phyloP scores from a whole-genome alignment of 2,329 filamentous ascomycete genomes.

The Apiospora sp. region DNA sequence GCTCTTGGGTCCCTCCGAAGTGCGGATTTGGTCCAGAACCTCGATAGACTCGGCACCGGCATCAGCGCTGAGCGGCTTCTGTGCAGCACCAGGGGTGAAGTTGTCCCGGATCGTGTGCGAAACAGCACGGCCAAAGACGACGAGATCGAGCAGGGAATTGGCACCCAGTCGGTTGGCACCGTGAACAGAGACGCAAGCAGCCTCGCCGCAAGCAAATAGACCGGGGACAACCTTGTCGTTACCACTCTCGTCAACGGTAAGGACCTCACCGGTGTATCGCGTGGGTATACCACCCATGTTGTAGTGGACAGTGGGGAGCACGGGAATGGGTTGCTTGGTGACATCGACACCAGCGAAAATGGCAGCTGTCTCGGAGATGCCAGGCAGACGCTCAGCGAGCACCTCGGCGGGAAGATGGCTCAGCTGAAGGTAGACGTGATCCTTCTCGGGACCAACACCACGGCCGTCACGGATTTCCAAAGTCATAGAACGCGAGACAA shows the following conservation, averaged over 20 bases:
- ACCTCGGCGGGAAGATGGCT: conserved; percentile 93
- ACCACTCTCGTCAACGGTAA: conserved; percentile 85
- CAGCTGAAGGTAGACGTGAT: conserved; percentile 98
- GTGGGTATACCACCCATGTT: conserved; percentile 99
- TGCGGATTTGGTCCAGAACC: conserved; percentile 86
- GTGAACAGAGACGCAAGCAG: conserved; percentile 96
- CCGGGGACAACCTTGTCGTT: conserved; percentile 94
- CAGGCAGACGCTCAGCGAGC: conserved; percentile 93
- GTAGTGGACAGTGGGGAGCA: conserved; percentile 97
- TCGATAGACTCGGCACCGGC: conserved; percentile 88
- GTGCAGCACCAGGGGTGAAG: conserved; percentile 82
- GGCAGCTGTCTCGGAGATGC: conserved; percentile 97
- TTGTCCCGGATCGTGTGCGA: conserved; percentile 97
- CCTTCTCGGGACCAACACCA: conserved; percentile 95
- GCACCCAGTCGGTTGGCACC: conserved; percentile 97
- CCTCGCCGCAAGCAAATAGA: conserved; percentile 95
- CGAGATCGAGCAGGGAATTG: conserved; percentile 96
- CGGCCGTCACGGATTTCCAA: conserved; percentile 97
- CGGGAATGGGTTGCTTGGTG: conserved; percentile 94
- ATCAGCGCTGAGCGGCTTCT: conserved; percentile 82
- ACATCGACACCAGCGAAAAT: conserved; percentile 98
- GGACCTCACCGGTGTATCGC: conserved; percentile 94
- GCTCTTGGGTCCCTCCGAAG: conserved; percentile 81
- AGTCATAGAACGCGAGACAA: conserved; percentile 97
- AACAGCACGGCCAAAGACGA: conserved; percentile 97